Percentiles rank a stretch among this genome's conserved stretches.
These are phyloP conservation scores for Isabelozyma pseudorhagii DNA, from an alignment of 805 yeast species.

Conservation along the genomic window DNA sequence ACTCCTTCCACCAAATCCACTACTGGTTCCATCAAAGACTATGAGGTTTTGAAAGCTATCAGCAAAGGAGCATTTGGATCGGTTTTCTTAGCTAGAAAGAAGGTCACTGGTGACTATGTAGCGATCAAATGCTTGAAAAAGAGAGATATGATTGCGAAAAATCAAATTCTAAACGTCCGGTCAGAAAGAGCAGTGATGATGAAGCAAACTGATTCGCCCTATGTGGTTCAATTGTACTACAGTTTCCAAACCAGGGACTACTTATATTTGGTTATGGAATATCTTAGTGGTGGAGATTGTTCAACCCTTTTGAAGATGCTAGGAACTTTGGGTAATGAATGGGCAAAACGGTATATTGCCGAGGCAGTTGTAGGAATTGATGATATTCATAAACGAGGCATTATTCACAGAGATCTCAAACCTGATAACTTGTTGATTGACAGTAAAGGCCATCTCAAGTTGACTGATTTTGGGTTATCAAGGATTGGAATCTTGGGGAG, in stretches of 20 bases:
- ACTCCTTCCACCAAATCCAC: slow-evolving; percentile 51
- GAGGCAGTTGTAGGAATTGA: slow-evolving; percentile 89
- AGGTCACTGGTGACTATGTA: slow-evolving; percentile 87
- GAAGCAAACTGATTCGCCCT: slow-evolving; percentile 91
- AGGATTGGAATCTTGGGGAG: slow-evolving; percentile 85
- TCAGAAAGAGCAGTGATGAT: slow-evolving; percentile 98
- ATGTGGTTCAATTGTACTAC: slow-evolving; percentile 83
- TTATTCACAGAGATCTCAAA: slow-evolving; percentile 91
- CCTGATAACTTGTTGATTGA: slow-evolving; percentile 93
- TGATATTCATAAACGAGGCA: slow-evolving; percentile 83
- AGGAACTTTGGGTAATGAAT: slow-evolving; percentile 79
- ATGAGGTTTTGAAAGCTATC: slow-evolving; percentile 87
- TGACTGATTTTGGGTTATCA: slow-evolving; percentile 94
- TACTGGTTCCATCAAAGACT: slow-evolving; percentile 76
- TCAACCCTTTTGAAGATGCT: slow-evolving; percentile 80
- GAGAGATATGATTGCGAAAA: slow-evolving; percentile 94
- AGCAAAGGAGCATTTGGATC: slow-evolving; percentile 98
- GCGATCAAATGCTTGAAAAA: slow-evolving; percentile 92
- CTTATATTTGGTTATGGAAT: slow-evolving; percentile 93
- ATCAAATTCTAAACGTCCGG: slow-evolving; percentile 91
- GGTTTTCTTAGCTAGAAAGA: slow-evolving; percentile 81
- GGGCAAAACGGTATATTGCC: slow-evolving; percentile 84
- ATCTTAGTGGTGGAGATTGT: slow-evolving; percentile 92
- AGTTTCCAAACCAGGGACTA: slow-evolving; percentile 88
- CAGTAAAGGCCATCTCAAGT: slow-evolving; percentile 79